A percentile compares a stretch with the other conserved stretches of the same genome.
Evolutionary conservation across 2,329 filamentous ascomycete species (phyloP).

Genomic region (Lecanoromycetidae sp.): DNA sequence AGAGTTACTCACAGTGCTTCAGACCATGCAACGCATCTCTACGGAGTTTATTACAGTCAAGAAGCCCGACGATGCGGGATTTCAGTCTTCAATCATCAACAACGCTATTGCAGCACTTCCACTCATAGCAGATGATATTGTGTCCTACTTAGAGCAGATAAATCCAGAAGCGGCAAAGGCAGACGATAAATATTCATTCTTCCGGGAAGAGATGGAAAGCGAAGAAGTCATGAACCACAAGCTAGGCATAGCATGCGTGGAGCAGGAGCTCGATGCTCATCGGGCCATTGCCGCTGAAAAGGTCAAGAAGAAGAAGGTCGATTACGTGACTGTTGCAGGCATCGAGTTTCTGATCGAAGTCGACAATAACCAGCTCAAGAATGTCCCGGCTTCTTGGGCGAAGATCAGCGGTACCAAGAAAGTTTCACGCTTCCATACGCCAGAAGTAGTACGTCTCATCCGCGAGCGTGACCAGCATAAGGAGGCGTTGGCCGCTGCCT

Average conservation of each 20-base stretch:
- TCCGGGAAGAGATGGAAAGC: slow-evolving; percentile 74
- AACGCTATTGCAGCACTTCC: slow-evolving; percentile 66
- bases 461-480: slow-evolving; percentile 88
- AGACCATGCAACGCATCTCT: slow-evolving; percentile 71
- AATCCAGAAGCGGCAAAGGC: slow-evolving; percentile 69
- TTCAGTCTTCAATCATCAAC: slow-evolving; percentile 56
- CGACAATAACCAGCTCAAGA: slow-evolving; percentile 66
- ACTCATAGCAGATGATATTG: slow-evolving; percentile 58
- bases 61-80: slow-evolving; percentile 54
- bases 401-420: slow-evolving; percentile 95
- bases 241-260: slow-evolving; percentile 78
- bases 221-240: slow-evolving; percentile 84
- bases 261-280: slow-evolving; percentile 75
- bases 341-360: slow-evolving; percentile 95
- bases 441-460: slow-evolving; percentile 71
- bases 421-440: slow-evolving; percentile 83
- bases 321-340: slow-evolving; percentile 73
- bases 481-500: slow-evolving; percentile 82
- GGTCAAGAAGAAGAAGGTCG: slow-evolving; percentile 59
- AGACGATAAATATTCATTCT: slow-evolving; percentile 91
- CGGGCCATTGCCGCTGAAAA: slow-evolving; percentile 57
- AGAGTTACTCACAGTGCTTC: slow-evolving; percentile 72
- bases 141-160: slow-evolving; percentile 69
- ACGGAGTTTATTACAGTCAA: slow-evolving; percentile 62
- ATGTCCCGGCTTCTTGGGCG: slow-evolving; percentile 83